Base-by-base conservation (phyloP, 2,329 filamentous ascomycete species). In the Diplodia scrobiculata region DNA sequence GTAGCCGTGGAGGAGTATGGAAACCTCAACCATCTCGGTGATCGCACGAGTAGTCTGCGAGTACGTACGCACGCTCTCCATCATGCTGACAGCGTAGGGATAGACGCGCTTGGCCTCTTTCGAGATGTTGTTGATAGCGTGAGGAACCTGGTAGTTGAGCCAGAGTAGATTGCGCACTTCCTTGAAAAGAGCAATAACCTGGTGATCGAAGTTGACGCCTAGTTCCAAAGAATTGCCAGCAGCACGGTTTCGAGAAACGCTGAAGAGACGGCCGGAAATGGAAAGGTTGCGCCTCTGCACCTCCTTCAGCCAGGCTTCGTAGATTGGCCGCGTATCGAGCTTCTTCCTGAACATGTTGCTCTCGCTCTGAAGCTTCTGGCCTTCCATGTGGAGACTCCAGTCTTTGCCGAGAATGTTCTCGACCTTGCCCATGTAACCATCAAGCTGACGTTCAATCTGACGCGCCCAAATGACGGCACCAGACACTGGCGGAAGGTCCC, bases 81-180 rank as follows among this genome's bases (percentile, higher is more conserved):
- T 99, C 70, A 99, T 81, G 74, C 93, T 98, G 70, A 99, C 93
- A 27, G 96, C 95, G 74, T 96, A 99, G 0, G 95, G 95, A 72
- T 99, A 99, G 3, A 99, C 95, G 63, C 95, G 87, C 79, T 97
- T 97, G n/a, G 95, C 96, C 76, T 99, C 95, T 78, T 98, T 99
- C 0, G 96, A 96, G 64, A 97, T 92, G 69, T 92, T 98, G 78
- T 90, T 96, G 73, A 99, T 92, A 14, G 91, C 88, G 77, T 99
- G 95, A 9, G 96, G 96, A 27, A 99, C 91, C 66, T 91, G 89
- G 76, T 92, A 99, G 70, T 92, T 95, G 68, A 97, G 88, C 94
- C 95, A 99, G 13, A 92, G 88, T 51, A 99, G 82, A 74, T 99
- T 99, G 48, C 96, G 88, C 29, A 96, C 96, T 81, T 99, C 95